These are phyloP conservation scores for Xanthoparmelia taractica DNA, from an alignment of 495 filamentous ascomycete genomes.

Conservation along the genomic window DNA sequence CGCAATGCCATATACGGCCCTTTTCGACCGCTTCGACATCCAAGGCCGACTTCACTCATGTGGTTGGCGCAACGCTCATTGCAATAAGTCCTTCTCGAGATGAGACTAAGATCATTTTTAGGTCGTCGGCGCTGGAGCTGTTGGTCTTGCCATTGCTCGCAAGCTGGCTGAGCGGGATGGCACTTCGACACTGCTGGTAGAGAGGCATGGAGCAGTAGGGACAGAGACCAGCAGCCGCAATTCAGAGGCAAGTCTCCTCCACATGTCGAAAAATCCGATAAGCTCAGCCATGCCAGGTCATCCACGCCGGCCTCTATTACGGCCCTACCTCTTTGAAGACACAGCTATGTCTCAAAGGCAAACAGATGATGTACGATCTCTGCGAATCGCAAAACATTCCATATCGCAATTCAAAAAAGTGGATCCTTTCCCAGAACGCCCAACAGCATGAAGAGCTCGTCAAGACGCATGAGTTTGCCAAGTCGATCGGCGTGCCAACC, in stretches of 20 bases:
- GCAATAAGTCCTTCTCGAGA: constrained; percentile 15
- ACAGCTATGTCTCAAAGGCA: constrained; percentile 68
- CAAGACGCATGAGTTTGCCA: constrained; percentile 58
- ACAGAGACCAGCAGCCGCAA: constrained; percentile 91
- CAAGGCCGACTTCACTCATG: constrained; percentile 74
- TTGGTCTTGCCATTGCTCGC: constrained; percentile 82
- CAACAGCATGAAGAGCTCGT: constrained; percentile 59
- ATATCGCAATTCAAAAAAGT: constrained; percentile 74
- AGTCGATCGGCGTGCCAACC: constrained; percentile 61
- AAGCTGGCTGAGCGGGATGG: constrained; percentile 57
- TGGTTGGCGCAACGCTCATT: constrained; percentile 40
- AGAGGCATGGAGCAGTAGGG: constrained; percentile 68
- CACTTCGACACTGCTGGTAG: constrained; percentile 69
- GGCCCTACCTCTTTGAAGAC: constrained; percentile 70
- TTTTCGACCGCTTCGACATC: constrained; percentile 36
- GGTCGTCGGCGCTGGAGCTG: constrained; percentile 85
- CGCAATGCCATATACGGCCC: constrained; percentile 24
- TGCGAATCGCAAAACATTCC: constrained; percentile 61
- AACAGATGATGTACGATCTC: constrained; percentile 67
- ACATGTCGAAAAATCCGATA: background rate
- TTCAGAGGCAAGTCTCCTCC: constrained; percentile 57
- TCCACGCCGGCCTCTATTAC: constrained; percentile 95
- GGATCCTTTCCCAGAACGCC: constrained; percentile 82
- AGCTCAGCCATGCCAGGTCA: constrained; percentile 50
- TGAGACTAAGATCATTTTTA: constrained; percentile 26